Evolutionary conservation across 2,329 filamentous ascomycete genomes (phyloP), one percentile per base, ranked within the genome.

Genomic region (Fusarium verrucosum): DNA sequence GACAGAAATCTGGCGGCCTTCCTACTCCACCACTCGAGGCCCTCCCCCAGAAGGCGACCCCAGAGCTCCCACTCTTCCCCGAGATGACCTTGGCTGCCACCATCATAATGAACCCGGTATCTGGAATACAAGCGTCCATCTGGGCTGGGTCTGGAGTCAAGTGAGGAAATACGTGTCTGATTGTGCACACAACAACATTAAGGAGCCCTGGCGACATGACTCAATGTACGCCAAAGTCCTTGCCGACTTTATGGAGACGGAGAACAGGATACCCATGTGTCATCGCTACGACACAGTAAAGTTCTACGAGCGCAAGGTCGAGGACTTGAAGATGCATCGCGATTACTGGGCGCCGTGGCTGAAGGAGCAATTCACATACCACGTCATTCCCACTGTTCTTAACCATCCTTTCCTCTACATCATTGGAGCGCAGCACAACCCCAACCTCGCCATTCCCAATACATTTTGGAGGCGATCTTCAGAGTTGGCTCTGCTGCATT

Each of bases 341-440:
- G 78, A 79, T 50, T 84, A 84, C 66, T 85, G 82, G 81, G 77
- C 77, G 0, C 79, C 82, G 0, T 85, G 82, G 82, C 68, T 85
- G 17, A 83, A 82, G 66, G 75, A 83, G 46, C 82, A 85, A 62
- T 83, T 85, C 63, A 83, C 79, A 2, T 85, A 84, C 68, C 82
- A 85, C 46, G 78, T 78, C 13, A 83, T 84, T 43, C 76, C 79
- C 11, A 82, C 81, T 0, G 80, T 84, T 4, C 70, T 85, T 32
- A 84, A 85, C 63, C 82, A 85, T 52, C 82, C 82, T 0, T 84
- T 85, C 58, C 75, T 85, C 9, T 84, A 84, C 67, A 83, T 83
- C 14, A 76, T 83, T 13, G 81, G 80, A 4, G 81, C 82, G 1
- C 81, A 83, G 60, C 79, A 83, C 70, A 84, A 83, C 45, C 77